Evolutionary conservation across 768 basidiomycete species (phyloP), one percentile per base, ranked within the genome.

Genomic region (Suillus subalutaceus): DNA sequence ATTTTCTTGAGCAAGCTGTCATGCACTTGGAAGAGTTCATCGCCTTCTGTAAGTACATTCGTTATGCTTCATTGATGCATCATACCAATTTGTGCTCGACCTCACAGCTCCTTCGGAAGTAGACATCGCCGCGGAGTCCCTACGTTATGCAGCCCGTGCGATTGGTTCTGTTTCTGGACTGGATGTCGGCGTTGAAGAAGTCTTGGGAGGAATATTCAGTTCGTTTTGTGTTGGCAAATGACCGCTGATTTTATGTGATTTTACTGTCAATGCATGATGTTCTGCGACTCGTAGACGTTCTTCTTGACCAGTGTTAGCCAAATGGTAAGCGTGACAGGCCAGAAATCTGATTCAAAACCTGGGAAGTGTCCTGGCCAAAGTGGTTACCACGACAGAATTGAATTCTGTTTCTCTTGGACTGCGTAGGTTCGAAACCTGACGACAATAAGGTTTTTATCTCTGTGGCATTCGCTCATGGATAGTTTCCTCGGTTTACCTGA

Each of bases 221-320:
- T 90, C 92, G 61, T 97, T 97, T 76, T 97, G 95, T 73, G 93
- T 96, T 62, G 94, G 94, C 44, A 94, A 96, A 79, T 93, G 70
- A 78, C 50, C 50, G 37, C 43, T 56, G 48, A 8, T 43, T 6
- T 32, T 18, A 20, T 32, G 52, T 52, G 35, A 55, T n/a, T 59
- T 10, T 18, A 16, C 23, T 59, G 23, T 26, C 15, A 40, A 59
- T 59, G 38, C 8, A 23, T 59, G 40, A 40, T 40, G 38, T 26
- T 59, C 8, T 16, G 15, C 15, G 16, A 52, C 7, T 30, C 26
- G 53, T 55, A 18, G 9, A 32, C 1, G 9, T 55, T 9, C 32
- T 10, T 30, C 16, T 53, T 10, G 9, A 55, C 9, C 9, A 32
- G 32, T 32, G 18, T 18, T 10, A 55, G 30, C 18, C 53, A 20